These are phyloP conservation scores for Rhizopus delemar DNA, from an alignment of 371 early-diverging fungal genomes.

Conservation along the genomic window DNA sequence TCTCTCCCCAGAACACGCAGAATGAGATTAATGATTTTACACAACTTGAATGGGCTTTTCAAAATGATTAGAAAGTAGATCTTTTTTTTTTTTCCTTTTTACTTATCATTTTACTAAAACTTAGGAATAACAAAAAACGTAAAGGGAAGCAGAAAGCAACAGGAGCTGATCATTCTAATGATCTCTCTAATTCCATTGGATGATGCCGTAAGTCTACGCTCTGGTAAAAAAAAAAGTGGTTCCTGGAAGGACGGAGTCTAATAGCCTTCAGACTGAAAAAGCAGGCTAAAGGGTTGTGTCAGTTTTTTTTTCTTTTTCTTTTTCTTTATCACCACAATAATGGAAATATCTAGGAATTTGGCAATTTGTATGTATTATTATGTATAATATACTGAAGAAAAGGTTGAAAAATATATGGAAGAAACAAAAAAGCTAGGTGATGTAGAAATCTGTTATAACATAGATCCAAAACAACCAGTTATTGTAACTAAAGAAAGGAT, in stretches of 20 bases:
- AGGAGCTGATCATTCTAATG: no score
- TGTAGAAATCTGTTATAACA: conserved; percentile 18
- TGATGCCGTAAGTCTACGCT: no score
- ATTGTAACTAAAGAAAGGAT: conserved; percentile 15
- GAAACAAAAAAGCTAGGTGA: conserved; percentile 10
- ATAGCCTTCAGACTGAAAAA: no score
- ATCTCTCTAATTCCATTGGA: no score
- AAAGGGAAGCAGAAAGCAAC: no score
- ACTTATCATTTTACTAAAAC: not conserved
- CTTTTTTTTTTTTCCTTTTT: not conserved
- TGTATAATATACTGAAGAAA: conserved; percentile 9
- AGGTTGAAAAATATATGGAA: conserved; percentile 2
- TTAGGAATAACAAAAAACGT: not conserved
- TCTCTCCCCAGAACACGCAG: conserved; percentile 71
- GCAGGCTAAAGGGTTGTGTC: no score
- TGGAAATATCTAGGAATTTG: no score
- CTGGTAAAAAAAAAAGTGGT: no score
- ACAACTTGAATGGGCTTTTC: conserved; percentile 93
- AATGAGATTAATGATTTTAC: conserved; percentile 90
- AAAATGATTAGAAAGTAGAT: conserved; percentile 55
- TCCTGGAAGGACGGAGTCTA: no score
- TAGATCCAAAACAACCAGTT: conserved; percentile 12
- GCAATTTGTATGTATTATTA: no score
- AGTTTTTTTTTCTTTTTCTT: no score
- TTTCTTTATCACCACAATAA: no score